These are phyloP conservation scores for Limonium bicolor DNA, from an alignment of 148 eudicot species.

Conservation along the genomic window DNA sequence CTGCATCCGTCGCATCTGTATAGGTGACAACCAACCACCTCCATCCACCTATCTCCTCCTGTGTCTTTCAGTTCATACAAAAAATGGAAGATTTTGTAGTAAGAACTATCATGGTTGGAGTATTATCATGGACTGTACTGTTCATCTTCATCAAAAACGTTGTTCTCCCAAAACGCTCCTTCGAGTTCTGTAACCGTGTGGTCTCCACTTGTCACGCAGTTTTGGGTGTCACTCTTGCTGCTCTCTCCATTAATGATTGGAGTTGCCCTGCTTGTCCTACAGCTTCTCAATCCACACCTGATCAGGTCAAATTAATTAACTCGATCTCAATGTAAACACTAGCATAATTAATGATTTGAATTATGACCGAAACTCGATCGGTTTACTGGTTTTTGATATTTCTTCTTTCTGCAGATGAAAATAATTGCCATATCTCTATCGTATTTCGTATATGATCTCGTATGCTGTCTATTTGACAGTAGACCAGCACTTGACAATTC, in stretches of 20 bases:
- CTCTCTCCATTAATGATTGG: conserved; percentile 62
- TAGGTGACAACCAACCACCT: too few species aligned
- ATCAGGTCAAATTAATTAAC: not conserved
- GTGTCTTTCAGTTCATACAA: too few species aligned
- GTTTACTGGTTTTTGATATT: too few species aligned
- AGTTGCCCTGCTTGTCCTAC: conserved; percentile 13
- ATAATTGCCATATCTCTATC: conserved; percentile 39
- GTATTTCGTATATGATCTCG: conserved; percentile 65
- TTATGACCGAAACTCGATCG: not conserved
- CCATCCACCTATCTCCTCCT: too few species aligned
- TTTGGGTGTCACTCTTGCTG: conserved; percentile 39
- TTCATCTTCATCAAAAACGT: conserved; percentile 40
- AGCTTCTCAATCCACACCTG: not conserved
- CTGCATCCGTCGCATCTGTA: too few species aligned
- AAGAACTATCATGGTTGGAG: conserved; percentile 26
- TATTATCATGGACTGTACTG: conserved; percentile 46
- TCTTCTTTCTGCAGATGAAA: conserved; percentile 50
- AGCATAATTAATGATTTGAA: not conserved
- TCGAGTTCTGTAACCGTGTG: conserved; percentile 64
- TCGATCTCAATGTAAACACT: not conserved
- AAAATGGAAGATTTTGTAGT: conserved; percentile 46
- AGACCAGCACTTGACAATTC: conserved; percentile 47
- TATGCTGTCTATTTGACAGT: conserved; percentile 48
- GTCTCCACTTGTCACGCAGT: conserved; percentile 65
- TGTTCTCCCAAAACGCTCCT: conserved; percentile 35